Conservation (phyloP, 2,329 filamentous ascomycete species). For the Hymenoscyphus fructigenus region DNA sequence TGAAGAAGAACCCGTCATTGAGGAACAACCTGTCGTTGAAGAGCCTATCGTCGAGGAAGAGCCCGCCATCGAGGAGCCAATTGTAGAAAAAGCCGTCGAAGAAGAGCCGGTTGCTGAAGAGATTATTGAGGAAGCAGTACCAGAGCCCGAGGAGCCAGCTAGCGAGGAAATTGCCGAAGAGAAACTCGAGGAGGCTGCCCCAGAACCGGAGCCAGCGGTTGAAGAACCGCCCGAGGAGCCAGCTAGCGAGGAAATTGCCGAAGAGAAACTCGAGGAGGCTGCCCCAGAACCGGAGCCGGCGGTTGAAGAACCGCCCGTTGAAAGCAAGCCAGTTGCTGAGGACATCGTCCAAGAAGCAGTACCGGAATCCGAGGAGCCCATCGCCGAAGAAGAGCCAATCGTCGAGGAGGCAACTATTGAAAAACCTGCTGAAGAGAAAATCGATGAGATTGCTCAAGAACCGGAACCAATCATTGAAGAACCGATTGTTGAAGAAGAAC, state of each 20-base stretch:
- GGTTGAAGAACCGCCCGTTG: too few relatives aligned
- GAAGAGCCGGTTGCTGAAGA: neutral
- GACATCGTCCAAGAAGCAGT: too few relatives aligned
- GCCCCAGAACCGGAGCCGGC: neutral
- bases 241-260: neutral
- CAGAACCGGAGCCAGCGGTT: neutral
- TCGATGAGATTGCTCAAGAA: neutral
- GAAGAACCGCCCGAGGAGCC: conserved; percentile 1
- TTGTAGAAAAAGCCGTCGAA: too few relatives aligned
- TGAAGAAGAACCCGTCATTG: neutral
- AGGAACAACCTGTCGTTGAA: neutral
- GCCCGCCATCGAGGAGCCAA: neutral
- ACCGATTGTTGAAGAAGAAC: neutral
- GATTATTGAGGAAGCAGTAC: neutral
- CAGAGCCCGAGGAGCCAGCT: conserved; percentile 1
- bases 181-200: neutral
- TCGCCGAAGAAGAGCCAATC: conserved; percentile 2
- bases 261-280: neutral
- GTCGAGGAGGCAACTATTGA: neutral
- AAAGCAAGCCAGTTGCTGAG: too few relatives aligned
- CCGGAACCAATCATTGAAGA: neutral
- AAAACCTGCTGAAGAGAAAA: neutral
- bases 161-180: neutral
- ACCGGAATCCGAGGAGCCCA: neutral
- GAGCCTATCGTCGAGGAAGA: neutral